These are phyloP conservation scores for Oryza brachyantha DNA, from an alignment of 176 grass and related monocot species.

Conservation along the genomic window DNA sequence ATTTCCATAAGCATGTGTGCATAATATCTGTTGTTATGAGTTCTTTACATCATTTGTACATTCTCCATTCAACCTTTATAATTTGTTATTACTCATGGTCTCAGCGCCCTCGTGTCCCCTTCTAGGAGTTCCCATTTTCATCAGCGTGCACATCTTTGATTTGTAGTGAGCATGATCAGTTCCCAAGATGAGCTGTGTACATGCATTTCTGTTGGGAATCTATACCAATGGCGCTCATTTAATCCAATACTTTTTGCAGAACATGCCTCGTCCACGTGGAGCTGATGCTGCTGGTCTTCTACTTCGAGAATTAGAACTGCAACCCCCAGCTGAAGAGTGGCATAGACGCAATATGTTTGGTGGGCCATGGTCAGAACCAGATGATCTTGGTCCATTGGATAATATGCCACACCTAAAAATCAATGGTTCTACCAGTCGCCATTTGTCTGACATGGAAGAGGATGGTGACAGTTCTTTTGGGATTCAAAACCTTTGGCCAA, in stretches of 20 bases:
- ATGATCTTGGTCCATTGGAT: constrained; percentile 84
- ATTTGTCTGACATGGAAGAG: constrained; percentile 52
- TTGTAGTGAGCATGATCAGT: neutral
- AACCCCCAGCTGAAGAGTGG: constrained; percentile 98
- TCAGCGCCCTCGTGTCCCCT: neutral
- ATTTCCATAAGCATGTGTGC: neutral
- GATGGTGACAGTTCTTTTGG: constrained; percentile 46
- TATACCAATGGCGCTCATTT: neutral
- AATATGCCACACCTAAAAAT: constrained; percentile 66
- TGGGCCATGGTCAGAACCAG: constrained; percentile 93
- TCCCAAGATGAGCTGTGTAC: neutral
- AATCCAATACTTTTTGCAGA: constrained; percentile 46
- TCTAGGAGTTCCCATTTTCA: neutral
- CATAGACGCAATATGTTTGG: constrained; percentile 99
- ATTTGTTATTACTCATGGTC: neutral
- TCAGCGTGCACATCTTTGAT: neutral
- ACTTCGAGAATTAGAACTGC: constrained; percentile 91
- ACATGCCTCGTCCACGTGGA: constrained; percentile 98
- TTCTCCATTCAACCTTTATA: neutral
- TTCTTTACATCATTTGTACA: neutral
- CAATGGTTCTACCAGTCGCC: constrained; percentile 44
- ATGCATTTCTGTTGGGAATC: neutral
- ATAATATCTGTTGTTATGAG: neutral
- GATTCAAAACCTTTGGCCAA: constrained; percentile 81
- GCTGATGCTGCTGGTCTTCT: constrained; percentile 97